phyloP scores from a whole-genome alignment of 148 eudicot species.

The Nyssa sinensis region DNA sequence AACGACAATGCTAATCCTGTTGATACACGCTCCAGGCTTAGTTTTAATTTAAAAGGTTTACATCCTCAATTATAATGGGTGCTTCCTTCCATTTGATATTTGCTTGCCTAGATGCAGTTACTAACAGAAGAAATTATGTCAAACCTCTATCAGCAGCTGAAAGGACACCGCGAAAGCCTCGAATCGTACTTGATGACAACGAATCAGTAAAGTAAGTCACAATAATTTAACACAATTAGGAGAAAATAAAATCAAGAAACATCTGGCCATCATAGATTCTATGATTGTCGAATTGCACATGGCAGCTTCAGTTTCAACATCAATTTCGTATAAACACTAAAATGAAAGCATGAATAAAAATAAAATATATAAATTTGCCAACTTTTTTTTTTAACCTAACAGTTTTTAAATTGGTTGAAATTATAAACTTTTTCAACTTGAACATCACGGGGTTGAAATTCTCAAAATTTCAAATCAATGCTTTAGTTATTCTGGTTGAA shows the following conservation, averaged over 20 bases:
- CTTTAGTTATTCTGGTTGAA: background rate
- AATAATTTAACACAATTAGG: background rate
- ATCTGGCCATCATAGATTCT: background rate
- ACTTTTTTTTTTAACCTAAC: too few relatives aligned
- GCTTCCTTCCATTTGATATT: background rate
- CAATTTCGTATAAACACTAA: background rate
- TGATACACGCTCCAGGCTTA: conserved; percentile 19
- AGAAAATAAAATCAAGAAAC: background rate
- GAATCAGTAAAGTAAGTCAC: conserved; percentile 38
- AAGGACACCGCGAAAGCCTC: conserved; percentile 26
- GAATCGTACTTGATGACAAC: conserved; percentile 26
- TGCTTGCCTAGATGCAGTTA: background rate
- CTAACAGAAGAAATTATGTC: background rate
- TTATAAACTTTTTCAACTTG: too few relatives aligned
- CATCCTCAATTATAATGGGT: background rate
- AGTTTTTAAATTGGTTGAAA: too few relatives aligned
- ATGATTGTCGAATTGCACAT: background rate
- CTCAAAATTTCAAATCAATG: too few relatives aligned
- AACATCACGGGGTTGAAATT: background rate
- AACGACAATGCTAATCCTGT: conserved; percentile 22
- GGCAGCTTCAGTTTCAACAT: background rate
- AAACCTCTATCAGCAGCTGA: conserved; percentile 36
- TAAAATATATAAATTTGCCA: background rate
- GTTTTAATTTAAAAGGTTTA: conserved; percentile 11
- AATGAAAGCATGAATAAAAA: background rate